These are phyloP conservation scores for Chytriomyces hyalinus DNA, from an alignment of 192 early-diverging fungal species.

Conservation along the genomic window DNA sequence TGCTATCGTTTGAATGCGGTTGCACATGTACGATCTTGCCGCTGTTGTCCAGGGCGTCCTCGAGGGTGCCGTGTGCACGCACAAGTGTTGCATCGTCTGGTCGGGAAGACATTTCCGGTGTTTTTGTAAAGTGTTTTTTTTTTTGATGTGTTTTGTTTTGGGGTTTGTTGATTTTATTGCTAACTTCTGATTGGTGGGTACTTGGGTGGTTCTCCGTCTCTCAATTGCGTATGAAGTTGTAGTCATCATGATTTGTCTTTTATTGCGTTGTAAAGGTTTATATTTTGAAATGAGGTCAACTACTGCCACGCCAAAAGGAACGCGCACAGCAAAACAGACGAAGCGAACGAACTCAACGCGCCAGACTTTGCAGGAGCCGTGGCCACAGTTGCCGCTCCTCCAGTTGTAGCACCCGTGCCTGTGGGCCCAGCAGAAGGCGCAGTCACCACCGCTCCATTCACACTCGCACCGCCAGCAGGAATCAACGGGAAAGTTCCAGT, in stretches of 20 bases:
- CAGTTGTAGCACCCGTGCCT: not conserved
- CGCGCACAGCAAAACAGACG: too few relatives aligned
- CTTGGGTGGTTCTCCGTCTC: too few relatives aligned
- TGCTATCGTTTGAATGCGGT: not conserved
- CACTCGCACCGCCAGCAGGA: slow-evolving; percentile 8
- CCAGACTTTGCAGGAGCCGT: too few relatives aligned
- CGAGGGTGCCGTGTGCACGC: slow-evolving; percentile 11
- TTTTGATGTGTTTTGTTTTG: too few relatives aligned
- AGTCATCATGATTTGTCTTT: too few relatives aligned
- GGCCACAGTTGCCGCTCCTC: not conserved
- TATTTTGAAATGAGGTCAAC: too few relatives aligned
- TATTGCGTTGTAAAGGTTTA: too few relatives aligned
- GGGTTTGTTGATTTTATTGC: too few relatives aligned
- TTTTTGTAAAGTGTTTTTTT: not conserved
- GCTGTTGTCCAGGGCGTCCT: slow-evolving; percentile 1
- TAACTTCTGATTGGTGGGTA: too few relatives aligned
- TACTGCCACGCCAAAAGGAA: too few relatives aligned
- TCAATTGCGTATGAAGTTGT: too few relatives aligned
- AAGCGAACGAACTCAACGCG: too few relatives aligned
- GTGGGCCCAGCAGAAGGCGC: not conserved
- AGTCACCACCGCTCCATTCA: not conserved
- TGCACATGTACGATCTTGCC: not conserved
- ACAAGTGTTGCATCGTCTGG: not conserved
- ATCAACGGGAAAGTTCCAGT: not conserved
- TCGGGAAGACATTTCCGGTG: not conserved